Conservation (phyloP, 208 protist species). For the Herpetomonas tarakana region DNA sequence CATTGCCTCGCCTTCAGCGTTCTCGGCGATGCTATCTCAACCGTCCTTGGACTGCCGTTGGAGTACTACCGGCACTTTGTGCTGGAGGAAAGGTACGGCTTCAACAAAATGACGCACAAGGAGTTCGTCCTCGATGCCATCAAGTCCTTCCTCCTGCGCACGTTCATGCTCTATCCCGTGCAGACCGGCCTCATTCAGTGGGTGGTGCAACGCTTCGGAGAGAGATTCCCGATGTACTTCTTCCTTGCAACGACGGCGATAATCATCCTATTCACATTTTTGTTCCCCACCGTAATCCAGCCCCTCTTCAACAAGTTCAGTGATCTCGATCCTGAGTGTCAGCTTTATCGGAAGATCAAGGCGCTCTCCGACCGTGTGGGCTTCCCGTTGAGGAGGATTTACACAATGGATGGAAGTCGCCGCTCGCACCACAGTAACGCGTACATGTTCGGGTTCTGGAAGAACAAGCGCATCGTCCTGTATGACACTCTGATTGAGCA, state of each 20-base stretch:
- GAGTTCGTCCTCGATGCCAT: conserved; percentile 72
- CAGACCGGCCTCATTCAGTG: conserved; percentile 50
- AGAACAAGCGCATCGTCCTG: conserved; percentile 87
- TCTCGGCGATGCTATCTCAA: conserved; percentile 30
- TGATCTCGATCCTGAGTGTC: conserved; percentile 29
- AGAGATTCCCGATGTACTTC: conserved; percentile 77
- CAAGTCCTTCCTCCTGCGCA: conserved; percentile 55
- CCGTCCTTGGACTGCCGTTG: conserved; percentile 56
- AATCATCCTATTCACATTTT: conserved; percentile 31
- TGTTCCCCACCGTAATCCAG: conserved; percentile 76
- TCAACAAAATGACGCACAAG: conserved; percentile 76
- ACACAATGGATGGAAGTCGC: conserved; percentile 71
- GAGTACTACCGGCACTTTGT: conserved; percentile 78
- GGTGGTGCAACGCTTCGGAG: conserved; percentile 67
- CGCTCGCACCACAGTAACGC: conserved; percentile 86
- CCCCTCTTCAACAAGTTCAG: conserved; percentile 91
- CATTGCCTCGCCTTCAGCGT: conserved; percentile 51
- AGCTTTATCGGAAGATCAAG: conserved; percentile 50
- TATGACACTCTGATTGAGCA: conserved; percentile 88
- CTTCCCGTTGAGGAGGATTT: conserved; percentile 77
- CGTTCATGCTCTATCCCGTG: conserved; percentile 40
- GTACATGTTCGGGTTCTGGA: conserved; percentile 86
- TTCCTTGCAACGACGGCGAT: conserved; percentile 40
- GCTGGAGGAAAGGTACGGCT: conserved; percentile 80
- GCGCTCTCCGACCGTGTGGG: conserved; percentile 28